Percentiles rank a stretch among this genome's conserved stretches.
These are phyloP conservation scores for Chiua virens DNA, from an alignment of 768 basidiomycete species.

Conservation along the genomic window DNA sequence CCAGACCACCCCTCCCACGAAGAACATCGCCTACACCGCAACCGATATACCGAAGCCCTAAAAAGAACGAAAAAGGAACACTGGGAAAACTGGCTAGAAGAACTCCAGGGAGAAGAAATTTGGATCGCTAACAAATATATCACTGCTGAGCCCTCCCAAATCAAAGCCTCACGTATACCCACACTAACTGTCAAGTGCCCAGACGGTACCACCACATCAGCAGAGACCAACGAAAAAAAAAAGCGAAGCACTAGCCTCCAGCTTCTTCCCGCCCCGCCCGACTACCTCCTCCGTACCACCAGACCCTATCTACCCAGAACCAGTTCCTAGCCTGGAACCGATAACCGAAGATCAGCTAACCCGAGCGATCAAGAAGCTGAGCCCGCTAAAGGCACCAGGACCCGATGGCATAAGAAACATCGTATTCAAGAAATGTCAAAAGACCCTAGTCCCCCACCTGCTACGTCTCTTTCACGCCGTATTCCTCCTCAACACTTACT, in stretches of 20 bases:
- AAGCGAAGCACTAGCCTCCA: no score
- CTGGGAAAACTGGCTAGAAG: slow-evolving; percentile 11
- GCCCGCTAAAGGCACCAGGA: slow-evolving; percentile 16
- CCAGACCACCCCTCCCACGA: no score
- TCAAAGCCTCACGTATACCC: background rate
- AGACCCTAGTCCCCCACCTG: slow-evolving; percentile 7
- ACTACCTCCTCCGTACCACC: no score
- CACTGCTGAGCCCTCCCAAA: background rate
- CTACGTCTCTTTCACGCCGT: no score
- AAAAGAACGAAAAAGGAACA: slow-evolving; percentile 4
- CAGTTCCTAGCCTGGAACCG: no score
- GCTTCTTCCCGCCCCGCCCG: no score
- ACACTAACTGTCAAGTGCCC: slow-evolving; percentile 10
- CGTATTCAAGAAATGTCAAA: slow-evolving; percentile 15
- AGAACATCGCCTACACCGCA: background rate
- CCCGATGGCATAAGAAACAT: slow-evolving; percentile 31
- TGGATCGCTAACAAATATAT: slow-evolving; percentile 11
- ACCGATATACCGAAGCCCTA: background rate
- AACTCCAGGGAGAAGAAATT: background rate
- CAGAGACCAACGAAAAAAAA: no score
- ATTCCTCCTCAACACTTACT: slow-evolving; percentile 9
- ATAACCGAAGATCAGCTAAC: no score
- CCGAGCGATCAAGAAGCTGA: no score
- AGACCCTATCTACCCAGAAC: no score
- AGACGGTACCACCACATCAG: no score